Base-by-base conservation (phyloP, 805 yeast species). In the Barnettozyma californica region DNA sequence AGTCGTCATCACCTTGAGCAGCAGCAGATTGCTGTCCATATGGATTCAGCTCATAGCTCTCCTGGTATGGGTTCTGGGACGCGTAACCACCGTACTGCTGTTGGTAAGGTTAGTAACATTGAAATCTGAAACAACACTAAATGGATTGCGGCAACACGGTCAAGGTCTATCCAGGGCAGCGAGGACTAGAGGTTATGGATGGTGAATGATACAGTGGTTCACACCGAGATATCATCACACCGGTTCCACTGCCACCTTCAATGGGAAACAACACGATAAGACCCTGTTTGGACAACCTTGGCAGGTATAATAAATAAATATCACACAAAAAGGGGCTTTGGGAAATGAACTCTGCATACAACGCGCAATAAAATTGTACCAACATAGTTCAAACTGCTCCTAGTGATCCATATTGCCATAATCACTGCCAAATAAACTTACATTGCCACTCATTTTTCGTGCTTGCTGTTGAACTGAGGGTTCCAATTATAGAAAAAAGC, bases 1-100 rank as follows among this genome's bases (percentile, higher is more conserved):
- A 79, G 57, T 80, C 84, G 53, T 71, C 78, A 41, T 65, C 66
- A 23, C 56, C 60, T 31, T 56, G 63, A 25, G 37, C 43, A 10
- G 45, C 37, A 44, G 44, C 11, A n/a, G n/a, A n/a, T 21, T 20
- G 25, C 18, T 38, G 18, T 4, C 41, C 41, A 23, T 38, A 38
- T 23, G 41, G 41, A 48, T 52, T 47, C 47, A 59, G 40, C 48
- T 59, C 63, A 39, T 59, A 57, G 49, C 33, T 44, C 36, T 59
- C 57, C 31, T 54, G 55, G 43, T 59, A 59, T 16, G 63, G 63
- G 51, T 59, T 59, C 23, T 58, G 51, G 53, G 52, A 52, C 39
- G 59, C 57, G 46, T 59, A 59, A 41, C 58, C 59, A 41, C 45
- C 49, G 41, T 48, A 45, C 44, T 47, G 50, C 50, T 47, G 27